phyloP scores from a whole-genome alignment of 2,329 filamentous ascomycete genomes.

The Aspergillus pseudonomiae region DNA sequence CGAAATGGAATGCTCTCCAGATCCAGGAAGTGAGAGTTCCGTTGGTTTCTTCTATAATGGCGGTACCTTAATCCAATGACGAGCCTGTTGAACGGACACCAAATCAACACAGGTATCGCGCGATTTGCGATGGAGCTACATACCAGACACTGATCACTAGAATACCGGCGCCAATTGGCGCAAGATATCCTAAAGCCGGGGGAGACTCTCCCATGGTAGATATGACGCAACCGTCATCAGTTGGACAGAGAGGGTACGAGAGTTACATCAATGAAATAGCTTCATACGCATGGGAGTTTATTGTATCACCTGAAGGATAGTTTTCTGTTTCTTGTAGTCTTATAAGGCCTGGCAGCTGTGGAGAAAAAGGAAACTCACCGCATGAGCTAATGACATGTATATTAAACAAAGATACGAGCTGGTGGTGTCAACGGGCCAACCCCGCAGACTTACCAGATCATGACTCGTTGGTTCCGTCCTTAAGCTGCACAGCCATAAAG shows the following conservation, averaged over 20 bases:
- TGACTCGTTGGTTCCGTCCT: background rate
- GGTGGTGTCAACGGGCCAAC: background rate
- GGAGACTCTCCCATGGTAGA: conserved; percentile 11
- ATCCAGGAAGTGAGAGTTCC: conserved; percentile 10
- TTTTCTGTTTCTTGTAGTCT: background rate
- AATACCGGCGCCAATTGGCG: conserved; percentile 21
- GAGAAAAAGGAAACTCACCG: background rate
- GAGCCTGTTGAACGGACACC: conserved; percentile 12
- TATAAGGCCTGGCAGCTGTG: background rate
- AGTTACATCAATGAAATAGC: conserved; percentile 5
- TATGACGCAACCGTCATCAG: background rate
- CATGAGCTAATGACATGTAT: background rate
- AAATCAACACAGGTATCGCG: background rate
- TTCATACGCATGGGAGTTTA: background rate
- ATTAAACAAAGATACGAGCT: background rate
- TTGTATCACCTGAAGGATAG: background rate
- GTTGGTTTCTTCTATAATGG: conserved; percentile 6
- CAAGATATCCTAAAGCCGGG: conserved; percentile 21
- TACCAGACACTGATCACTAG: conserved; percentile 24
- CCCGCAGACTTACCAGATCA: background rate
- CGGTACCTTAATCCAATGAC: conserved; percentile 8
- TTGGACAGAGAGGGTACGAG: background rate
- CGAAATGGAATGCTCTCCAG: conserved; percentile 16
- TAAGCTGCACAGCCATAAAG: background rate
- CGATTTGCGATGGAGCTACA: background rate